phyloP scores from a whole-genome alignment of 2,329 filamentous ascomycete genomes.

The Exophiala xenobiotica region DNA sequence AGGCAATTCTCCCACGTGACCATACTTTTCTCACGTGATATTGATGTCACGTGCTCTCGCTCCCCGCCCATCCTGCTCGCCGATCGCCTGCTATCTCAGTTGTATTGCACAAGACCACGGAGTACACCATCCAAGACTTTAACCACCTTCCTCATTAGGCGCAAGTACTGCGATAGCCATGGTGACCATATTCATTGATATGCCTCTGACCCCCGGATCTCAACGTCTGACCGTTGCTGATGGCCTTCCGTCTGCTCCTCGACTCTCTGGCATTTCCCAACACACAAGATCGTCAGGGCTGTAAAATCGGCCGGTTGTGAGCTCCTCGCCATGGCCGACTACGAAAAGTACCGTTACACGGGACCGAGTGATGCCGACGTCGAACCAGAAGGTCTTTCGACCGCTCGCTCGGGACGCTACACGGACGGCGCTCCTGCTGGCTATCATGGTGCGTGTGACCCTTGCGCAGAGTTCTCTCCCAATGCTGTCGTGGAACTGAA shows the following conservation, averaged over 20 bases:
- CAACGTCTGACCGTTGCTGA: neutral
- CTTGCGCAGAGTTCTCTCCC: too few relatives aligned
- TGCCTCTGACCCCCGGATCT: neutral
- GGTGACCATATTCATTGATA: neutral
- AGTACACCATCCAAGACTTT: neutral
- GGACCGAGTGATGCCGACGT: constrained; percentile 8
- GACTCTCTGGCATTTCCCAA: too few relatives aligned
- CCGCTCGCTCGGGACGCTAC: neutral
- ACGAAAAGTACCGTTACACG: constrained; percentile 14
- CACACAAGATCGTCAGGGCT: too few relatives aligned
- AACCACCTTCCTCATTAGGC: constrained; percentile 12
- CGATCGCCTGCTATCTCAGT: too few relatives aligned
- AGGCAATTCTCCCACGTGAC: too few relatives aligned
- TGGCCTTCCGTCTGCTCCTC: neutral
- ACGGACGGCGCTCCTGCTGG: constrained; percentile 7
- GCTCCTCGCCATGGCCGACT: constrained; percentile 9
- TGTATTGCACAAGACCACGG: neutral
- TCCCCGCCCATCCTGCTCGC: too few relatives aligned
- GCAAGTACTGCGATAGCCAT: neutral
- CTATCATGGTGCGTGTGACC: constrained; percentile 13
- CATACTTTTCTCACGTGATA: too few relatives aligned
- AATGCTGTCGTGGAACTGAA: too few relatives aligned
- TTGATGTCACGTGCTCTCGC: too few relatives aligned
- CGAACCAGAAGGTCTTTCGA: constrained; percentile 10
- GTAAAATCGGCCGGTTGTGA: too few relatives aligned